Conservation (phyloP, 257 asterid species). For the Salvia rosmarinus region DNA sequence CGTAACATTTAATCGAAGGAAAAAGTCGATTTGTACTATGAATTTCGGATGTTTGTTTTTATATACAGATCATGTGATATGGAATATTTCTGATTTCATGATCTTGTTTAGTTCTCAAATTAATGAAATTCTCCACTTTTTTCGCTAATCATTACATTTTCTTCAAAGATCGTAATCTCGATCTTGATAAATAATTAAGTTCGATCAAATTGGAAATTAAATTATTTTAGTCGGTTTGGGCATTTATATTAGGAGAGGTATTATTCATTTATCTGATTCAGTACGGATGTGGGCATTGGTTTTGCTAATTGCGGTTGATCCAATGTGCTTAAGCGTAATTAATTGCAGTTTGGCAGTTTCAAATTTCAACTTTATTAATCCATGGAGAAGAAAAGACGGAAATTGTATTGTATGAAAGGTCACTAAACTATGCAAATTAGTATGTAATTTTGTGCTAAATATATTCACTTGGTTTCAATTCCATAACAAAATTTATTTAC, state of each 20-base stretch:
- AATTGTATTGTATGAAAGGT: too few species aligned
- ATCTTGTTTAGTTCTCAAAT: slow-evolving; percentile 1
- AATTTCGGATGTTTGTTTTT: slow-evolving; percentile 27
- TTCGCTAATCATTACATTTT: background rate
- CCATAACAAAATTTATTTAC: too few species aligned
- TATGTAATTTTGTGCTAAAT: too few species aligned
- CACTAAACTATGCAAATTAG: too few species aligned
- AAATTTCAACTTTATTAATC: background rate
- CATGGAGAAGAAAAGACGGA: background rate
- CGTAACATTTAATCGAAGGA: slow-evolving; percentile 2
- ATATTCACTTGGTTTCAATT: too few species aligned
- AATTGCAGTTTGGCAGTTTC: background rate
- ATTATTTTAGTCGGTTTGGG: background rate
- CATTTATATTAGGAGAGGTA: background rate
- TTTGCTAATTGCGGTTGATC: background rate
- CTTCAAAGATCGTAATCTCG: background rate
- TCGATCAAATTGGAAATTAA: background rate
- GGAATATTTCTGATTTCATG: slow-evolving; percentile 3
- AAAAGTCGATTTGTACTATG: slow-evolving; percentile 10
- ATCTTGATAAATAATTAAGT: background rate
- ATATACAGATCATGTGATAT: slow-evolving; percentile 13
- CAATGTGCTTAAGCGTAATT: background rate
- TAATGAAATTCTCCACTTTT: background rate
- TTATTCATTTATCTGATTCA: background rate
- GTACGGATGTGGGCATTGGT: slow-evolving; percentile 30